Percentiles rank a stretch among this genome's conserved stretches.
Conservation (phyloP, 2,329 filamentous ascomycete species). For the Trematosphaeria pertusa region DNA sequence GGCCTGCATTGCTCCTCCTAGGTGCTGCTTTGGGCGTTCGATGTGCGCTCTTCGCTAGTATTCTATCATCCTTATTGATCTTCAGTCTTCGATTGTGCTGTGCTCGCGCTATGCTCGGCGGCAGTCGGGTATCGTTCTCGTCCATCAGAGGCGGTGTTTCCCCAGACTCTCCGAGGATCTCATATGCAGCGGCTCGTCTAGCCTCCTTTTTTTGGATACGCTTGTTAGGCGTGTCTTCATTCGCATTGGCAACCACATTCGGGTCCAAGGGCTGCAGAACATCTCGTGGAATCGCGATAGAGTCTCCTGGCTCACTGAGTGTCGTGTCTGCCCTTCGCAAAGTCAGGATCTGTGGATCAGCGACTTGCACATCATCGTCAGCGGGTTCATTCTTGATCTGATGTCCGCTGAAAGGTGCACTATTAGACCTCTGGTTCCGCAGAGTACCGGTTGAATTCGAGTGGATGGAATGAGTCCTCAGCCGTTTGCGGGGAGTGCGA, state of each 20-base stretch:
- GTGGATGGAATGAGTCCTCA: constrained; percentile 12
- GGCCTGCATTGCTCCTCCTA: constrained; percentile 23
- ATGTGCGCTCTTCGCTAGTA: constrained; percentile 17
- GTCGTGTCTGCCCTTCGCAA: constrained; percentile 18
- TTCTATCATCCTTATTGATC: constrained; percentile 17
- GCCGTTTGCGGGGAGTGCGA: constrained; percentile 35
- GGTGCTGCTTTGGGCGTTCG: constrained; percentile 17
- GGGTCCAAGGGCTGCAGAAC: constrained; percentile 33
- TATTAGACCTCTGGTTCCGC: constrained; percentile 38
- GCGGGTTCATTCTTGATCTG: constrained; percentile 21
- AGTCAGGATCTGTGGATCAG: not conserved
- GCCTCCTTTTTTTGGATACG: constrained; percentile 20
- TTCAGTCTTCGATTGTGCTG: constrained; percentile 33
- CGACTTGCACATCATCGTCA: constrained; percentile 3
- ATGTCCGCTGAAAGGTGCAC: constrained; percentile 32
- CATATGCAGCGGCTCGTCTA: constrained; percentile 17
- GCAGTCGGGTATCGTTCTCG: constrained; percentile 19
- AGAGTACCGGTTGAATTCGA: constrained; percentile 18
- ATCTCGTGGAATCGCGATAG: constrained; percentile 5
- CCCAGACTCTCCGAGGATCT: constrained; percentile 34
- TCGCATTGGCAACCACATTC: constrained; percentile 26
- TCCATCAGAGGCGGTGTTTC: constrained; percentile 27
- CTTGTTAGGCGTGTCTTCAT: constrained; percentile 27
- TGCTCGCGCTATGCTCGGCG: constrained; percentile 31
- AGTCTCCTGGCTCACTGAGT: constrained; percentile 26